phyloP scores from a whole-genome alignment of 768 basidiomycete species.

The Kondoa malvinella region DNA sequence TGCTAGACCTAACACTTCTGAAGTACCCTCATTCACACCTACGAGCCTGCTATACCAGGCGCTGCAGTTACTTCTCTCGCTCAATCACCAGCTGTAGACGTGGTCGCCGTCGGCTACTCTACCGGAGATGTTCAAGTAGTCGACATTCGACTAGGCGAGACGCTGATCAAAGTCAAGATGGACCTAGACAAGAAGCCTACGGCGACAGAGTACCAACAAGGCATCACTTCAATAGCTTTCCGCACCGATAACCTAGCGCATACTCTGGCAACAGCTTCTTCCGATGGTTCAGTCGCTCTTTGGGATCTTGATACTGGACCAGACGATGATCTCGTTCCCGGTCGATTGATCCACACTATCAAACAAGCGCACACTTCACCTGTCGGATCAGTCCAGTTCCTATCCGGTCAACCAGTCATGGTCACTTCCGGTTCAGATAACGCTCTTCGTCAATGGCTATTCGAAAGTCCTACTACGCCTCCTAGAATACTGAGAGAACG shows the following conservation, averaged over 20 bases:
- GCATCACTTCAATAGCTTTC: slow-evolving; percentile 4
- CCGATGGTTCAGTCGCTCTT: slow-evolving; percentile 69
- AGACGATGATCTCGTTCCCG: slow-evolving; percentile 57
- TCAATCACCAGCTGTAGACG: slow-evolving; percentile 90
- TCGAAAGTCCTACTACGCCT: slow-evolving; percentile 71
- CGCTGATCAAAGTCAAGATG: slow-evolving; percentile 70
- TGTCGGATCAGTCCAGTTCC: slow-evolving; percentile 70
- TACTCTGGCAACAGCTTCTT: slow-evolving; percentile 70
- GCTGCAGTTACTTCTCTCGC: slow-evolving; percentile 56
- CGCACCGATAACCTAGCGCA: slow-evolving; percentile 48
- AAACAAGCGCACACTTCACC: slow-evolving; percentile 79
- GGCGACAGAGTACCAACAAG: not conserved
- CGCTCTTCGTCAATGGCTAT: slow-evolving; percentile 86
- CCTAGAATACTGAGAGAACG: slow-evolving; percentile 81
- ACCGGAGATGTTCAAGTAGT: slow-evolving; percentile 76
- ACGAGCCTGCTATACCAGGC: slow-evolving; percentile 26
- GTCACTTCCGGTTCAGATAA: slow-evolving; percentile 86
- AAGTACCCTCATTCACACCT: slow-evolving; percentile 74
- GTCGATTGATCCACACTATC: slow-evolving; percentile 22
- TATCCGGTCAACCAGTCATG: slow-evolving; percentile 67
- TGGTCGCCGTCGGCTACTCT: slow-evolving; percentile 77
- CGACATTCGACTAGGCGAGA: slow-evolving; percentile 77
- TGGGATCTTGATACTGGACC: slow-evolving; percentile 78
- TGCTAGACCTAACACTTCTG: not conserved
- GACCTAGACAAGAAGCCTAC: slow-evolving; percentile 39